Conservation (phyloP, 2,329 filamentous ascomycete species). For the Colletotrichum tabaci region DNA sequence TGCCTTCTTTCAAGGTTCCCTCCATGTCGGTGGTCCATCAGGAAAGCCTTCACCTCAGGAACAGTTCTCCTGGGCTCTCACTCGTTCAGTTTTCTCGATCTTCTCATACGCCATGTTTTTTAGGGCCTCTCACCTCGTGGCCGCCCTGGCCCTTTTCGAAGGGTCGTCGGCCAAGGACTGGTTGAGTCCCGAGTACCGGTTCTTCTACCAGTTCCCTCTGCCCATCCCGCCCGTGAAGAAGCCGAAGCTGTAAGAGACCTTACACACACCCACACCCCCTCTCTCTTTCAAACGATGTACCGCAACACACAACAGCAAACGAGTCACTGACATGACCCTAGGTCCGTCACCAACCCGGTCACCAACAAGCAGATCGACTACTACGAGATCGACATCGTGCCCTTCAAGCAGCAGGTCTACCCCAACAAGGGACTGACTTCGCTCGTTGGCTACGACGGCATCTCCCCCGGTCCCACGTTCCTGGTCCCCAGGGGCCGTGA, state of each 20-base stretch:
- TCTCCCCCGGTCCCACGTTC: slow-evolving; percentile 68
- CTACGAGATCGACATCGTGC: slow-evolving; percentile 53
- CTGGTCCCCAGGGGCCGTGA: slow-evolving; percentile 64
- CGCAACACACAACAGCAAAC: background rate
- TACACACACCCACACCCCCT: too few species aligned
- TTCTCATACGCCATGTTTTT: slow-evolving; percentile 17
- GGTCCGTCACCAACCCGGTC: slow-evolving; percentile 45
- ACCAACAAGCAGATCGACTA: slow-evolving; percentile 50
- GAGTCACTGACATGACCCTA: background rate
- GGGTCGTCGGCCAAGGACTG: slow-evolving; percentile 42
- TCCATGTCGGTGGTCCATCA: background rate
- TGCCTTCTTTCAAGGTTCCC: background rate
- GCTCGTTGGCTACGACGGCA: slow-evolving; percentile 67
- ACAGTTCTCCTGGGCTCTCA: background rate
- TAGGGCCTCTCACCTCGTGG: slow-evolving; percentile 14
- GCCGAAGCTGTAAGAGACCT: slow-evolving; percentile 54
- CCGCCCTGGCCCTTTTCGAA: slow-evolving; percentile 29
- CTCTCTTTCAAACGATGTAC: too few species aligned
- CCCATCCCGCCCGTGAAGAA: slow-evolving; percentile 61
- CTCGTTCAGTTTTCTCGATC: background rate
- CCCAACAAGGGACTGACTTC: slow-evolving; percentile 51
- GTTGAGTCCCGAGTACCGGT: slow-evolving; percentile 53
- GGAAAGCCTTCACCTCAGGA: background rate
- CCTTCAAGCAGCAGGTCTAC: slow-evolving; percentile 54
- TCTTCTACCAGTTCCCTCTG: slow-evolving; percentile 57